Percentiles rank a stretch among this genome's conserved stretches.
phyloP scores from a whole-genome alignment of 805 yeast genomes.

The Candida michaelii region DNA sequence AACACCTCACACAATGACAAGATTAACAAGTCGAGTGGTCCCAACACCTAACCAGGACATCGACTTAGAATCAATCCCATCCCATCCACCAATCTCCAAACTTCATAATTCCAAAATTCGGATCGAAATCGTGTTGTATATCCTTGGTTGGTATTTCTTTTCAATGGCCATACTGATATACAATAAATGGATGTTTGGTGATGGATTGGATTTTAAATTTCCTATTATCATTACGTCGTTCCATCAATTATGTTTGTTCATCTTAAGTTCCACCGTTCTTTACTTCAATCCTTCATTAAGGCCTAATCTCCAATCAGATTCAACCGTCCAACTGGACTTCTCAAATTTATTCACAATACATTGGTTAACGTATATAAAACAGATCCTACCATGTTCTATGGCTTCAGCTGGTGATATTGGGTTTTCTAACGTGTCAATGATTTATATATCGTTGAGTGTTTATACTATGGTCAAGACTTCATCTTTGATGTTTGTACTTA shows the following conservation, averaged over 20 bases:
- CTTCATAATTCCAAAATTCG: slow-evolving; percentile 2
- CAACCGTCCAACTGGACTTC: slow-evolving; percentile 11
- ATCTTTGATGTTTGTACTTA: slow-evolving; percentile 79
- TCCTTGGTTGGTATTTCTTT: slow-evolving; percentile 67
- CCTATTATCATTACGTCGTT: slow-evolving; percentile 83
- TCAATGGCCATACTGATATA: slow-evolving; percentile 73
- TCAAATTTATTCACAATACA: slow-evolving; percentile 22
- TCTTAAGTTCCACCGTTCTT: slow-evolving; percentile 49
- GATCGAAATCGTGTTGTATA: slow-evolving; percentile 29
- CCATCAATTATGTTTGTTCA: slow-evolving; percentile 74
- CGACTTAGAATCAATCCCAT: background rate
- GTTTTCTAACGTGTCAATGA: slow-evolving; percentile 79
- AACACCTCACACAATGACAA: background rate
- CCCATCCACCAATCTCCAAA: background rate
- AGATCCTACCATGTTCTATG: slow-evolving; percentile 77
- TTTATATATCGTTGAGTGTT: slow-evolving; percentile 74
- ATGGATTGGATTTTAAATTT: slow-evolving; percentile 71
- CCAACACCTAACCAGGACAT: background rate
- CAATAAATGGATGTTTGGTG: slow-evolving; percentile 97
- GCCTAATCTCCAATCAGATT: slow-evolving; percentile 25
- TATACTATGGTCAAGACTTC: slow-evolving; percentile 94
- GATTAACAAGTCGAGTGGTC: background rate
- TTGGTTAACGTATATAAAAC: slow-evolving; percentile 38
- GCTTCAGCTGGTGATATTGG: slow-evolving; percentile 96
- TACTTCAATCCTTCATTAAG: slow-evolving; percentile 49